phyloP scores from a whole-genome alignment of 768 basidiomycete genomes.

The Tricholoma saponaceum region DNA sequence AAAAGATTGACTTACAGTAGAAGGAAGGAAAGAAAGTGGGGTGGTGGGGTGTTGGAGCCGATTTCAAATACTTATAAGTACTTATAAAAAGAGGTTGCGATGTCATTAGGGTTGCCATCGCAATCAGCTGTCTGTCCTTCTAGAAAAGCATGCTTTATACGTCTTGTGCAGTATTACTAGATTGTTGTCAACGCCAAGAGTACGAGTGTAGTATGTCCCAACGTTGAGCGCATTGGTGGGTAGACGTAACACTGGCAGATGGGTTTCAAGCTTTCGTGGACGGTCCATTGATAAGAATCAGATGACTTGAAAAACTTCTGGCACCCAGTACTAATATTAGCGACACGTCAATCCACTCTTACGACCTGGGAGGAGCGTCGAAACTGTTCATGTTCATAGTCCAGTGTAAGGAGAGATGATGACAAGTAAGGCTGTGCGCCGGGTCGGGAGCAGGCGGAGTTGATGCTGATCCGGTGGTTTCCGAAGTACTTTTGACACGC shows the following conservation, averaged over 20 bases:
- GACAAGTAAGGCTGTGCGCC: not conserved
- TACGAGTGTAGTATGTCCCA: too few species aligned
- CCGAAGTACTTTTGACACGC: constrained; percentile 43
- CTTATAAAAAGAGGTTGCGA: not conserved
- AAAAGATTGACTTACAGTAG: not conserved
- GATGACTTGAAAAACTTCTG: not conserved
- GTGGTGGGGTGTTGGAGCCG: not conserved
- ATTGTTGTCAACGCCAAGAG: not conserved
- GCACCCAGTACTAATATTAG: too few species aligned
- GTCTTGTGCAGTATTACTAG: not conserved
- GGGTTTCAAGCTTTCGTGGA: too few species aligned
- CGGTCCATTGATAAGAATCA: not conserved
- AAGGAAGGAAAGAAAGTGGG: not conserved
- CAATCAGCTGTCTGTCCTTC: not conserved
- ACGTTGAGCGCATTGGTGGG: too few species aligned
- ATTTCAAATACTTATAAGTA: not conserved
- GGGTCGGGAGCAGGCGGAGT: constrained; percentile 31
- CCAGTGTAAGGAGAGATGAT: not conserved
- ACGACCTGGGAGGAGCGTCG: too few species aligned
- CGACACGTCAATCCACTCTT: too few species aligned
- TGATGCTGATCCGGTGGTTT: constrained; percentile 41
- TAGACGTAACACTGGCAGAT: too few species aligned
- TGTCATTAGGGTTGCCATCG: not conserved
- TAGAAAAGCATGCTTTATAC: not conserved
- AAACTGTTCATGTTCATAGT: too few species aligned